Evolutionary conservation across 2,329 filamentous ascomycete species (phyloP).

Genomic region (Exserohilum turcica): DNA sequence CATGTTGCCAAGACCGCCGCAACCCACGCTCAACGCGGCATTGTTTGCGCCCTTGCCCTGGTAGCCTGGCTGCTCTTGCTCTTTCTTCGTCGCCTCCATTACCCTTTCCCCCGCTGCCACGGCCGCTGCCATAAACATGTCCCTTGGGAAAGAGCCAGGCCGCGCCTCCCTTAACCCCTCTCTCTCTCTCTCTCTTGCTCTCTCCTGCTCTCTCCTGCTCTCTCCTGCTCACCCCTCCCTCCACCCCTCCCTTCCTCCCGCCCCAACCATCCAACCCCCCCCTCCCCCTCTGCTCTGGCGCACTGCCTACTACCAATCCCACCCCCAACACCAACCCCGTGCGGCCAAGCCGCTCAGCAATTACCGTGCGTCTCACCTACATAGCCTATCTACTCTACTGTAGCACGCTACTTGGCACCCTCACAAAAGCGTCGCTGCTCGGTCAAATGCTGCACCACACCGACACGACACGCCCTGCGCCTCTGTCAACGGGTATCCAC

Average conservation of each 20-base stretch:
- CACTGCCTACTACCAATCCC: too few species aligned
- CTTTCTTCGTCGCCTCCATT: too few species aligned
- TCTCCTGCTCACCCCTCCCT: too few species aligned
- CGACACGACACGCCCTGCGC: not conserved
- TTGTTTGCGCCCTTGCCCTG: not conserved
- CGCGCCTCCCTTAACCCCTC: constrained; percentile 1
- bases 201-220: not conserved
- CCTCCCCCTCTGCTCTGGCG: too few species aligned
- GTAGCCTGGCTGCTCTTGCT: too few species aligned
- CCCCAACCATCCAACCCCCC: too few species aligned
- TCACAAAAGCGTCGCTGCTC: not conserved
- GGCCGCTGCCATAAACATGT: constrained; percentile 8
- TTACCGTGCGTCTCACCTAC: too few species aligned
- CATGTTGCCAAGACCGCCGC: constrained; percentile 26
- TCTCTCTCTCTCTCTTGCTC: not conserved
- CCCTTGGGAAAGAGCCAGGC: not conserved
- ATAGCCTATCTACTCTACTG: too few species aligned
- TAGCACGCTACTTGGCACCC: too few species aligned
- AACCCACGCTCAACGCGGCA: constrained; percentile 4
- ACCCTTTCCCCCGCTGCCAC: too few species aligned
- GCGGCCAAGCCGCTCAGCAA: not conserved
- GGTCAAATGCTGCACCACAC: not conserved
- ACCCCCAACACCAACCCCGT: not conserved
- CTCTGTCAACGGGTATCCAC: not conserved
- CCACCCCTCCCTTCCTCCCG: too few species aligned